Conservation (phyloP, 192 early-diverging fungal species). For the Glomus cerebriforme region DNA sequence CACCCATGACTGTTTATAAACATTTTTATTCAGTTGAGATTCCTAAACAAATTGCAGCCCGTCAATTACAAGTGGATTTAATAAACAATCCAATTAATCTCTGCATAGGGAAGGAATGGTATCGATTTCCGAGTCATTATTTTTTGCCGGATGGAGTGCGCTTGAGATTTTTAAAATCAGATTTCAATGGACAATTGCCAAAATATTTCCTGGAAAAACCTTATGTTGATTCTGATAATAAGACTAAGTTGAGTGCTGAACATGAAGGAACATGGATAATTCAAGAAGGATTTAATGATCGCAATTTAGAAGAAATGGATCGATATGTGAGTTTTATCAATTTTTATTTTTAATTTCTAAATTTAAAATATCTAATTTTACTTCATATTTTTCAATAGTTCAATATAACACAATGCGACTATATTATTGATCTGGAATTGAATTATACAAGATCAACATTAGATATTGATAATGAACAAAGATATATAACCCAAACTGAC, state of each 20-base stretch:
- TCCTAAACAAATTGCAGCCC: conserved; percentile 35
- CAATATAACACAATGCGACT: conserved; percentile 55
- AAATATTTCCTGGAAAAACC: conserved; percentile 67
- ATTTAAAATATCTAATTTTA: background rate
- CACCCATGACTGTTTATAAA: conserved; percentile 69
- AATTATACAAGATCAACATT: conserved; percentile 28
- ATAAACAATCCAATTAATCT: conserved; percentile 43
- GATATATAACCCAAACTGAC: conserved; percentile 47
- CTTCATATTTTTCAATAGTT: conserved; percentile 46
- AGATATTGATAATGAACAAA: conserved; percentile 38
- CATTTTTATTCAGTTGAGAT: conserved; percentile 41
- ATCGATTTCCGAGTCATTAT: conserved; percentile 91
- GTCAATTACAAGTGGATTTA: conserved; percentile 34
- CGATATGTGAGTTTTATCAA: conserved; percentile 55
- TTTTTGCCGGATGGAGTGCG: conserved; percentile 76
- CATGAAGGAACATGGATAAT: conserved; percentile 38
- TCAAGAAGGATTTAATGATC: conserved; percentile 66
- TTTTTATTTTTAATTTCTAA: conserved; percentile 2
- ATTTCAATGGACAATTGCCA: conserved; percentile 82
- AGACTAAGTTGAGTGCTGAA: background rate
- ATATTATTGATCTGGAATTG: conserved; percentile 62
- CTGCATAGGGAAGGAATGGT: conserved; percentile 95
- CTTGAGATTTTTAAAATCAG: conserved; percentile 68
- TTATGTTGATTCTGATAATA: conserved; percentile 13
- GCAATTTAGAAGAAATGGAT: conserved; percentile 61